phyloP scores from a whole-genome alignment of 495 filamentous ascomycete genomes.

The Aspergillus leporis region DNA sequence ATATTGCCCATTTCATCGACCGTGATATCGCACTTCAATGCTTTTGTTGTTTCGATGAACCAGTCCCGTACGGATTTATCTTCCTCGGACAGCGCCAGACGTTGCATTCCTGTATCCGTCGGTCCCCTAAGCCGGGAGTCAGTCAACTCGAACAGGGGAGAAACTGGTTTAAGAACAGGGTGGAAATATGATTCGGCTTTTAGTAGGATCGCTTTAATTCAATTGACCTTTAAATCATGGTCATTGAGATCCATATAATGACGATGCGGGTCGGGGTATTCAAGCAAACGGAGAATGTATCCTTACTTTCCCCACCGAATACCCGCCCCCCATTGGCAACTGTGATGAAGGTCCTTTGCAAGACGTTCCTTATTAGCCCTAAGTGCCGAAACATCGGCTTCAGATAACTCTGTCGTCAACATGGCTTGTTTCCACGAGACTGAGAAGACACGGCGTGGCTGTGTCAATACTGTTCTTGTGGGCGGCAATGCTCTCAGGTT shows the following conservation, averaged over 20 bases:
- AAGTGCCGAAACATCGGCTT: constrained; percentile 44
- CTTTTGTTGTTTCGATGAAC: constrained; percentile 67
- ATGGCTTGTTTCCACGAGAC: constrained; percentile 31
- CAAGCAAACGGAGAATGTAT: constrained; percentile 5
- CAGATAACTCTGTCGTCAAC: constrained; percentile 43
- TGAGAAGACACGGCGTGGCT: constrained; percentile 26
- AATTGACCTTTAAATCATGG: too few species aligned
- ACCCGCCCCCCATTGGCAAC: constrained; percentile 66
- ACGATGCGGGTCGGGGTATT: background rate
- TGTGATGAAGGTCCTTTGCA: constrained; percentile 62
- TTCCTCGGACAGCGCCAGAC: constrained; percentile 65
- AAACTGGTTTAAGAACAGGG: background rate
- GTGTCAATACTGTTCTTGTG: constrained; percentile 4
- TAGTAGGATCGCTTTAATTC: background rate
- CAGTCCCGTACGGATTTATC: constrained; percentile 74
- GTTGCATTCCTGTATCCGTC: constrained; percentile 67
- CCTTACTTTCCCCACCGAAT: constrained; percentile 65
- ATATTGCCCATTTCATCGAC: constrained; percentile 74
- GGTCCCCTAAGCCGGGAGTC: constrained; percentile 37
- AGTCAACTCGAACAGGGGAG: background rate
- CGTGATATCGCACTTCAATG: constrained; percentile 61
- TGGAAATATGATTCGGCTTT: background rate
- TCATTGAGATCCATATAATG: background rate
- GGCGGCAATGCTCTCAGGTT: constrained; percentile 5
- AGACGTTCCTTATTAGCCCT: constrained; percentile 60